phyloP scores from a whole-genome alignment of 257 asterid genomes.

The Eucommia ulmoides region DNA sequence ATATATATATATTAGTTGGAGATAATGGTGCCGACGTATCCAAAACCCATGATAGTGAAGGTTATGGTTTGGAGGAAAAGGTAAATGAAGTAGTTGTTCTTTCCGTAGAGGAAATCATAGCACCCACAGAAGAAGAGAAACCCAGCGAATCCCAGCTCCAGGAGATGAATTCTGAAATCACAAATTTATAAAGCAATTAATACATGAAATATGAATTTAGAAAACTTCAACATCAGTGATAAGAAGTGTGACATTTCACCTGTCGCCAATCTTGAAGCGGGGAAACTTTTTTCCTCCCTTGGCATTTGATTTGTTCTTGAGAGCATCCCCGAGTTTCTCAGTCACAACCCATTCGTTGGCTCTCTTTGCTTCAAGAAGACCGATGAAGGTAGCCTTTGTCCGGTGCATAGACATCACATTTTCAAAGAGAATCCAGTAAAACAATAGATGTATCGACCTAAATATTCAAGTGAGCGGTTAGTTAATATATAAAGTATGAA shows the following conservation, averaged over 20 bases:
- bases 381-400: slow-evolving; percentile 89
- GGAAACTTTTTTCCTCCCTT: slow-evolving; percentile 34
- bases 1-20: too few relatives aligned
- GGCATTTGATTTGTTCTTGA: slow-evolving; percentile 44
- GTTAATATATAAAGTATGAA: not conserved
- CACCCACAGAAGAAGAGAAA: slow-evolving; percentile 35
- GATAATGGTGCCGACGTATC: slow-evolving; percentile 32
- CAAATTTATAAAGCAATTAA: too few relatives aligned
- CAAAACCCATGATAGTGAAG: slow-evolving; percentile 38
- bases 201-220: too few relatives aligned
- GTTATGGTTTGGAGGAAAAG: slow-evolving; percentile 38
- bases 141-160: slow-evolving; percentile 30
- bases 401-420: slow-evolving; percentile 95
- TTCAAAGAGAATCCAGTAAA: slow-evolving; percentile 96
- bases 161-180: slow-evolving; percentile 27
- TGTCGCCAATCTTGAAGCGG: slow-evolving; percentile 45
- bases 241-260: slow-evolving; percentile 41
- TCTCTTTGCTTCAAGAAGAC: slow-evolving; percentile 72
- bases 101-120: slow-evolving; percentile 29
- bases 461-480: not conserved
- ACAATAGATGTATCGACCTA: slow-evolving; percentile 83
- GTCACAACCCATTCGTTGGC: slow-evolving; percentile 98
- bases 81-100: slow-evolving; percentile 26
- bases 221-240: too few relatives aligned
- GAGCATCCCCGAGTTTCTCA: slow-evolving; percentile 79